phyloP scores from a whole-genome alignment of 345 rosid genomes.

The Citrus trifoliata region DNA sequence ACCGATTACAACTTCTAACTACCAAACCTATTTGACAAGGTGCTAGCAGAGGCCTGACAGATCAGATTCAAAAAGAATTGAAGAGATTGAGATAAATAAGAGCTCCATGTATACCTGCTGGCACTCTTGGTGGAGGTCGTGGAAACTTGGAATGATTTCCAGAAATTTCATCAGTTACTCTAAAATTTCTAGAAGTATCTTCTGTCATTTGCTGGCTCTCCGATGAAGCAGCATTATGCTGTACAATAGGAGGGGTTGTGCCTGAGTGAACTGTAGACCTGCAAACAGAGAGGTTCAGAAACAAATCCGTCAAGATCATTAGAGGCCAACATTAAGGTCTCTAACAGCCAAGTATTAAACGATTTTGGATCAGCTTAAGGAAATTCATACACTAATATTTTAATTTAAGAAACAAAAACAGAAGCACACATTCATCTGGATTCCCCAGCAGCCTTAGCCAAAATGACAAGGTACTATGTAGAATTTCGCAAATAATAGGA shows the following conservation, averaged over 20 bases:
- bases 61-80: not conserved
- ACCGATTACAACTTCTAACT: not conserved
- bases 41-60: not conserved
- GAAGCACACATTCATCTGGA: not conserved
- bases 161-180: constrained; percentile 38
- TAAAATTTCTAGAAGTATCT: constrained; percentile 40
- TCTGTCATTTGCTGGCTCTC: constrained; percentile 45
- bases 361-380: not conserved
- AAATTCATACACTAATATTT: not conserved
- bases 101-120: constrained; percentile 45
- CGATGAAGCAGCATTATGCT: constrained; percentile 29
- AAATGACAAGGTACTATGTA: not conserved
- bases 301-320: not conserved
- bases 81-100: not conserved
- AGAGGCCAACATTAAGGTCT: not conserved
- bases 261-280: constrained; percentile 76
- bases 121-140: constrained; percentile 86
- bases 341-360: not conserved
- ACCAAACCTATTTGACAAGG: not conserved
- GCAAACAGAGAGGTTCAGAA: constrained; percentile 18
- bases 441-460: not conserved
- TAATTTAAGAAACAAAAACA: not conserved
- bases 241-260: constrained; percentile 41
- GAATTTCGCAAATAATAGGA: not conserved
- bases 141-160: constrained; percentile 41